Evolutionary conservation across 2,329 filamentous ascomycete genomes (phyloP), one percentile per base, ranked within the genome.

Genomic region (Penicillium sp.): DNA sequence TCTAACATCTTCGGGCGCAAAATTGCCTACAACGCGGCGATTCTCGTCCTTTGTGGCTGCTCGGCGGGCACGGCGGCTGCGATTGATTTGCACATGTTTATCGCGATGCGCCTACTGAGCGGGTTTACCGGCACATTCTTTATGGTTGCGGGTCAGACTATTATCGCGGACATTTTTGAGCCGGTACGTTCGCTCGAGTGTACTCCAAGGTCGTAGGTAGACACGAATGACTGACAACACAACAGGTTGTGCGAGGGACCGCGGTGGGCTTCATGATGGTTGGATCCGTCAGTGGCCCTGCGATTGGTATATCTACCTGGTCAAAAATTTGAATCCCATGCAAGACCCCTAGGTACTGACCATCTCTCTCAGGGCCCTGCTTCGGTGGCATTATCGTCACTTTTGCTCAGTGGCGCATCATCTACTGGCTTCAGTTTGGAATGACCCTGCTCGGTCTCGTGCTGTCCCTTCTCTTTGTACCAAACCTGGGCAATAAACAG

Each of bases 351-450:
- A 13, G 8, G 18, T 10, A 29, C 31, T 54, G 13, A 54, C 27
- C 13, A n/a, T 11, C n/a, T n/a, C n/a, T 8, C 13, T 10, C 30
- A 64, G 62, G 60, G 6, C 66, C 67, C 7, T 85, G 87, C 53
- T 70, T 89, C 7, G 85, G 85, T 18, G 86, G 86, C 21, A 80
- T 89, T 36, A 86, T 91, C 37, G 84, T 90, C 23, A 89, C 85
- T 0, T 89, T 81, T 60, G 73, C 75, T 3, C 77, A 73, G 3
- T 91, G 86, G 86, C 77, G 84, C 14, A 78, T 79, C 39, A 88
- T 89, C 42, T 89, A 87, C 68, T 89, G 84, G 81, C 69, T 89
- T 1, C 86, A 90, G 59, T 80, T 82, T 1, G 84, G 75, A 1
- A 74, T 88, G 32, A 80, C 82, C 0, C 81, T 76, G 1, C 58